phyloP scores from a whole-genome alignment of 441 rosid species.

The Croton laevigatus region DNA sequence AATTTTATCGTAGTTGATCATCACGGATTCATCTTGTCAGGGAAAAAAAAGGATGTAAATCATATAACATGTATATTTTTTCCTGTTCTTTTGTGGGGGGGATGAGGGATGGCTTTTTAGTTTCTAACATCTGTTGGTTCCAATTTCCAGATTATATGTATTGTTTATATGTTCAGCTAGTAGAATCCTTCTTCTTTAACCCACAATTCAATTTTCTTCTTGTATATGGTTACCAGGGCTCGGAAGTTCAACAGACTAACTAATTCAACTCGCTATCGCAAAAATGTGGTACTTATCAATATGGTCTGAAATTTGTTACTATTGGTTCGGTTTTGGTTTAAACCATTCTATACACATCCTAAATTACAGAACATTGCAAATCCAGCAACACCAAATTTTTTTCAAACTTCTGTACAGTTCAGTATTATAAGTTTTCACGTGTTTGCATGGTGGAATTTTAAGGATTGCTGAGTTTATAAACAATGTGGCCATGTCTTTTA shows the following conservation, averaged over 20 bases:
- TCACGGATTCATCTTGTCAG: not conserved
- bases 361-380: no score
- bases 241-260: no score
- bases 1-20: slow-evolving; percentile 27
- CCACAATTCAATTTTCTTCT: not conserved
- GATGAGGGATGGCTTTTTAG: not conserved
- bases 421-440: not conserved
- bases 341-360: no score
- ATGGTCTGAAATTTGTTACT: no score
- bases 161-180: not conserved
- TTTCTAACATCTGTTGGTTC: slow-evolving; percentile 7
- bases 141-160: slow-evolving; percentile 1
- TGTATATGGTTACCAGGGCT: no score
- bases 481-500: not conserved
- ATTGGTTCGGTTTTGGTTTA: no score
- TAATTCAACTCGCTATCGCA: no score
- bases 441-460: not conserved
- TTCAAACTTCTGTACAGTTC: no score
- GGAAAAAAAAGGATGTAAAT: slow-evolving; percentile 16
- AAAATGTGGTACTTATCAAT: no score
- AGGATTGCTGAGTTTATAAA: no score
- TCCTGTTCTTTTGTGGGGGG: not conserved
- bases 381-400: no score
- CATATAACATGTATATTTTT: slow-evolving; percentile 2
- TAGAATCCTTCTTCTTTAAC: not conserved